A percentile compares a stretch with the other conserved stretches of the same genome.
Conservation (phyloP, 495 filamentous ascomycete species). For the Talaromyces stipitatus region DNA sequence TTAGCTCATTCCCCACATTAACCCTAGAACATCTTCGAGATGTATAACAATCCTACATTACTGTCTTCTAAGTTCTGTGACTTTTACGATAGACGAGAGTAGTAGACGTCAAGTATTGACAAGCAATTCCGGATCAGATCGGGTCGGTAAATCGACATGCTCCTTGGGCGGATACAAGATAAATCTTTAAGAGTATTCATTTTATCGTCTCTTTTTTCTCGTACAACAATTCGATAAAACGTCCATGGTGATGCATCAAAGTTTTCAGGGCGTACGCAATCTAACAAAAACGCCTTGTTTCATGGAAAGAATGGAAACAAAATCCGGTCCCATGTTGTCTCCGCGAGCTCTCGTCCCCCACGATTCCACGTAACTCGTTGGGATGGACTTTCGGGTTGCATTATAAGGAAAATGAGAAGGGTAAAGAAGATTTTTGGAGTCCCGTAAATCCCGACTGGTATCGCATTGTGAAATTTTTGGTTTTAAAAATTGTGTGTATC, state of each 20-base stretch:
- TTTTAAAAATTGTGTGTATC: slow-evolving; percentile 4
- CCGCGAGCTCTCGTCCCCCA: background rate
- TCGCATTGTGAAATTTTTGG: slow-evolving; percentile 6
- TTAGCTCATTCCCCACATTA: background rate
- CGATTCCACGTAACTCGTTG: background rate
- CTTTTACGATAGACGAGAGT: too few relatives aligned
- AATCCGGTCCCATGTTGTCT: background rate
- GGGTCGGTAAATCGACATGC: too few relatives aligned
- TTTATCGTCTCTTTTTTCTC: background rate
- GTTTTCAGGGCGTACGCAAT: background rate
- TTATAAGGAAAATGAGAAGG: background rate
- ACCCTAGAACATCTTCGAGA: background rate
- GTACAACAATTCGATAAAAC: background rate
- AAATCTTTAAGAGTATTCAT: background rate
- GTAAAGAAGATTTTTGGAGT: background rate
- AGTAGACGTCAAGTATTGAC: too few relatives aligned
- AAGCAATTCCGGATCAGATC: too few relatives aligned
- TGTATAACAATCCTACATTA: too few relatives aligned
- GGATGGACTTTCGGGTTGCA: background rate
- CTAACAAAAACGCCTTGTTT: background rate
- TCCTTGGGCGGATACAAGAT: too few relatives aligned
- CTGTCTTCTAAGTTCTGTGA: too few relatives aligned
- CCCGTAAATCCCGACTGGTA: slow-evolving; percentile 7
- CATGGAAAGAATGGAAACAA: background rate
- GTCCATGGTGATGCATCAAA: background rate